These are phyloP conservation scores for Ceratocystis smalleyi DNA, from an alignment of 2,329 filamentous ascomycete species.

Conservation along the genomic window DNA sequence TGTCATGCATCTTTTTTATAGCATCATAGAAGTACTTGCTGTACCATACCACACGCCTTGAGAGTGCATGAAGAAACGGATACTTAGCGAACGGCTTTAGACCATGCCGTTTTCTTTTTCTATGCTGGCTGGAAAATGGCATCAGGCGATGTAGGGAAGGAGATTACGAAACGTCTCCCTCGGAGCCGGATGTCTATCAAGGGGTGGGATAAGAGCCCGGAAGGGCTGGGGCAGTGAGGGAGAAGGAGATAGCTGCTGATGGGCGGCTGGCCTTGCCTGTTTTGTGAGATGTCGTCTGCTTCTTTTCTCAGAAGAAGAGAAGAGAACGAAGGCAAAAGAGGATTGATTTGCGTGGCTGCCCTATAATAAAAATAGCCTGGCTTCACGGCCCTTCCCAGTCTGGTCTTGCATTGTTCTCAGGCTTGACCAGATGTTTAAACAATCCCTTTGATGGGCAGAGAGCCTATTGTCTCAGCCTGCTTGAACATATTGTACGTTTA, in stretches of 20 bases:
- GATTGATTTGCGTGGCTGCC: background rate
- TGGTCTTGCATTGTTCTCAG: background rate
- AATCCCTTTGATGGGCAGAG: background rate
- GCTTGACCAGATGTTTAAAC: background rate
- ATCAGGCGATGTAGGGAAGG: background rate
- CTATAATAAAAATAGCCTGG: background rate
- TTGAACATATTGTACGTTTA: background rate
- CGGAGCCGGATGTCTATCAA: background rate
- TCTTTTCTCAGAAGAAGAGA: background rate
- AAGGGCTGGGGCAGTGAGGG: background rate
- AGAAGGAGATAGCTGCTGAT: background rate
- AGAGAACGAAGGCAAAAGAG: background rate
- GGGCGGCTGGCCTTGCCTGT: background rate
- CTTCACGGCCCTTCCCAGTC: background rate
- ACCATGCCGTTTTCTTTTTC: background rate
- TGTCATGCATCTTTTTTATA: constrained; percentile 3
- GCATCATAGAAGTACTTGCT: background rate
- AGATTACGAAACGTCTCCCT: background rate
- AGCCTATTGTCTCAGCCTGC: background rate
- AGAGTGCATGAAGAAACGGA: background rate
- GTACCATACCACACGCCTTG: background rate
- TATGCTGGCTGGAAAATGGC: background rate
- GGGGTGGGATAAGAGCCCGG: background rate
- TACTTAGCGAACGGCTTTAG: background rate
- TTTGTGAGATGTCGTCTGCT: background rate